Evolutionary conservation across 495 filamentous ascomycete species (phyloP), one percentile per base, ranked within the genome.

Genomic region (Friedmanniomyces simplex): DNA sequence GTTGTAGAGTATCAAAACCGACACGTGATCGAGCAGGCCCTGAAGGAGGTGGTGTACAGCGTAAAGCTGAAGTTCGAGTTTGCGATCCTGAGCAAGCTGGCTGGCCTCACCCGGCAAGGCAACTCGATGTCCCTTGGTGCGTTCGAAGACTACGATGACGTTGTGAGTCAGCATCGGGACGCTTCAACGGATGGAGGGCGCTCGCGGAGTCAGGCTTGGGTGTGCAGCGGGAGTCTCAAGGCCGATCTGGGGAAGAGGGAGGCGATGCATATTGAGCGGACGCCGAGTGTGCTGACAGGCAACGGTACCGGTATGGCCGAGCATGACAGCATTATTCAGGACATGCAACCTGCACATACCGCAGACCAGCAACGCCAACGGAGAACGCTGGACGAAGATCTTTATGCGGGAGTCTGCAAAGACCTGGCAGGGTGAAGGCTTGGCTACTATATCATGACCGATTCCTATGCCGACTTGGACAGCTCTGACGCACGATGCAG

Each of bases 11-110:
- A 80, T 60, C 65, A 68, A 48, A 70, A 77, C 57, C 69, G 75
- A 46, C 82, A 82, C 55, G 75, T 77, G 60, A 74, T 82, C 63
- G 76, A 84, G 68, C 79, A 79, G 25, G 76, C 78, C 58, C 72
- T 80, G 60, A 83, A 84, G 62, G 77, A 77, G 25, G 73, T 77
- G 53, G 69, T 83, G 32, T 85, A 85, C 70, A 78, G 76, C 68
- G 72, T 84, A 68, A 85, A 85, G 66, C 71, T 85, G 28, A 84
- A 84, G 65, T 71, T 85, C 25, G 82, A 85, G 62, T 84, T 84
- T 66, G 77, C 78, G 47, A 78, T 84, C 36, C 74, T 85, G 11
- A 72, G 72, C 50, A 62, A 70, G 24, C 68, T 77, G 7, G 67
- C 72, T 60, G 55, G 66, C 20, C 43, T 76, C 11, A 37, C 30